Percentiles rank a stretch among this genome's conserved stretches.
Conservation (phyloP, 2,329 filamentous ascomycete genomes). For the Sporothrix luriei region DNA sequence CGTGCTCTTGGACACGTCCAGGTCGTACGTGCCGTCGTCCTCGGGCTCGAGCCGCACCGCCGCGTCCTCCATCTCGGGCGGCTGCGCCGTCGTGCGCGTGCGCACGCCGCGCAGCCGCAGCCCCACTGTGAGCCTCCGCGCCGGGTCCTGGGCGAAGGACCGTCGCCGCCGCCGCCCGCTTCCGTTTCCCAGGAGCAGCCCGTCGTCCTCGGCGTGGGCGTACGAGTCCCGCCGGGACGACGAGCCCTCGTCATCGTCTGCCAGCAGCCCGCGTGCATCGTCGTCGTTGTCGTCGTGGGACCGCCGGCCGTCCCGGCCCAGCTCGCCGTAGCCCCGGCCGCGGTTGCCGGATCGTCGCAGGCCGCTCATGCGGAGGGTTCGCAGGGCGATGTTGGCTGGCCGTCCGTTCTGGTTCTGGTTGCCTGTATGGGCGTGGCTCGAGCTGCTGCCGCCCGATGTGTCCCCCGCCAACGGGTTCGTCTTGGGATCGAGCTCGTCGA, state of each 20-base stretch:
- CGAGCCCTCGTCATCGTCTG: conserved; percentile 45
- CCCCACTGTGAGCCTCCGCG: too few species aligned
- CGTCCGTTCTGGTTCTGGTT: conserved; percentile 37
- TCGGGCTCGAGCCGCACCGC: conserved; percentile 64
- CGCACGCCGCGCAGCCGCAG: conserved; percentile 70
- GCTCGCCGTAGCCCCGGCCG: conserved; percentile 61
- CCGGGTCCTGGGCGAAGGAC: conserved; percentile 48
- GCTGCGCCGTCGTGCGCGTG: conserved; percentile 65
- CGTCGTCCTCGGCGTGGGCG: conserved; percentile 67
- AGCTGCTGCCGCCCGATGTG: conserved; percentile 37
- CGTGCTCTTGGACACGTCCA: conserved; percentile 69
- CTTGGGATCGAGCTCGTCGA: conserved; percentile 75
- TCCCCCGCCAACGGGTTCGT: conserved; percentile 39
- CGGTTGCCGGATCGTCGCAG: conserved; percentile 60
- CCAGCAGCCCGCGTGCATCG: conserved; percentile 42
- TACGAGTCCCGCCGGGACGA: conserved; percentile 59
- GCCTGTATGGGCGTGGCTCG: background rate
- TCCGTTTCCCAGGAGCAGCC: conserved; percentile 57
- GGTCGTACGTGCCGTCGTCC: conserved; percentile 51
- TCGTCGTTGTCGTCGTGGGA: conserved; percentile 60
- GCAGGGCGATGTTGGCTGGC: conserved; percentile 67
- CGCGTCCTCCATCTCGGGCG: conserved; percentile 88
- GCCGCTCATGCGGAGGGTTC: conserved; percentile 68
- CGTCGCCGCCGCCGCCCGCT: conserved; percentile 42
- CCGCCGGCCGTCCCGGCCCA: conserved; percentile 56